Percentiles rank a stretch among this genome's conserved stretches.
Evolutionary conservation across 129 eudicot genomes (phyloP).

Genomic region (Chrysanthemum makinoi): DNA sequence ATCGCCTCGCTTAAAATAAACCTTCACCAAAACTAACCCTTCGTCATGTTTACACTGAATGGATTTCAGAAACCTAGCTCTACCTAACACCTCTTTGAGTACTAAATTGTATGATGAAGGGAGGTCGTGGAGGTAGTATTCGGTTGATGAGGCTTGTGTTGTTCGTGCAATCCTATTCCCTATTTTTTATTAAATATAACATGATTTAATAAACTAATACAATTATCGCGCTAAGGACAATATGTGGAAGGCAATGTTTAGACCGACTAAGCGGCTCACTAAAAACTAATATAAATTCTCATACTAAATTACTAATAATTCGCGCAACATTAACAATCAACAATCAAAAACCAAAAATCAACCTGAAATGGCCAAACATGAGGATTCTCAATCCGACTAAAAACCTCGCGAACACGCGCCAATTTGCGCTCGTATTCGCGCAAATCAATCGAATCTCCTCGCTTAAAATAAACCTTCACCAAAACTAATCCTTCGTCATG

Average conservation of each 20-base stretch:
- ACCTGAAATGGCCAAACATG: constrained; percentile 90
- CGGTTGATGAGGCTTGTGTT: constrained; percentile 21
- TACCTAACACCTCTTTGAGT: constrained; percentile 73
- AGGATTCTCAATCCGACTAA: constrained; percentile 57
- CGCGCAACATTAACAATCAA: not conserved
- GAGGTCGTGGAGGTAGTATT: no score
- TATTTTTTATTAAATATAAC: no score
- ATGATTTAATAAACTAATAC: no score
- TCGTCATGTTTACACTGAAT: constrained; percentile 35
- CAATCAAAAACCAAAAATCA: not conserved
- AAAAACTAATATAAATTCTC: constrained; percentile 41
- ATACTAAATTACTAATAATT: not conserved
- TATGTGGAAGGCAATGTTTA: no score
- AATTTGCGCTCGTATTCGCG: constrained; percentile 75
- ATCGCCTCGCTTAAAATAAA: constrained; percentile 94
- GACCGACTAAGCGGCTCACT: no score
- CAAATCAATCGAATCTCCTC: constrained; percentile 89
- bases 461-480: constrained; percentile 94
- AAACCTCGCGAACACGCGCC: constrained; percentile 53
- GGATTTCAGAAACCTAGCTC: constrained; percentile 83
- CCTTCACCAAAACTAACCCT: constrained; percentile 91
- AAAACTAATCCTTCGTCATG: constrained; percentile 94
- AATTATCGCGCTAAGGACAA: no score
- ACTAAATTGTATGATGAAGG: no score
- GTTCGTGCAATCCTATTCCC: no score